Conservation (phyloP, 441 rosid genomes). For the Erysimum pusillum region DNA sequence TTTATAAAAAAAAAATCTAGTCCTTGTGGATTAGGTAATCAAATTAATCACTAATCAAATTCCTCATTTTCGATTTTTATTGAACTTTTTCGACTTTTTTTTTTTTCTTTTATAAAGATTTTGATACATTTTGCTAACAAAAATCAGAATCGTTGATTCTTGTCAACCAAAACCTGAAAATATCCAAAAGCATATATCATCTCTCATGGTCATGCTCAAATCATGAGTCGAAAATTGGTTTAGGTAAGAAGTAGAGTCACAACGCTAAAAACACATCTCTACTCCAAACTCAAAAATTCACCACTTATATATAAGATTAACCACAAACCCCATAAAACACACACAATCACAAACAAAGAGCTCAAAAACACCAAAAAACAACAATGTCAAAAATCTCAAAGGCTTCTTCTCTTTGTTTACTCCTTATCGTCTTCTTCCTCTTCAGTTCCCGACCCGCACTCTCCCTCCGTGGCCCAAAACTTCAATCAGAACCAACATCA, state of each 20-base stretch:
- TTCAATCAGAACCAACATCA: conserved; percentile 4
- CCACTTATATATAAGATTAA: conserved; percentile 33
- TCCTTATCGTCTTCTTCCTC: conserved; percentile 38
- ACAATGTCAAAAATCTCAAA: conserved; percentile 44
- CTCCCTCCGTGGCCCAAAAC: conserved; percentile 37
- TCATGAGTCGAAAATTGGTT: conserved; percentile 31
- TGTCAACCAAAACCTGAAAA: not conserved
- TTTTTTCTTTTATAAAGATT: not conserved
- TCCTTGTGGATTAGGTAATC: too few relatives aligned
- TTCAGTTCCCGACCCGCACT: conserved; percentile 33
- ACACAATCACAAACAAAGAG: conserved; percentile 34
- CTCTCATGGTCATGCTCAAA: conserved; percentile 34
- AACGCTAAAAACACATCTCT: conserved; percentile 39
- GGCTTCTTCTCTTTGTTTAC: conserved; percentile 39
- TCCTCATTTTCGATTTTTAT: not conserved
- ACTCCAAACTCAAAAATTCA: conserved; percentile 6
- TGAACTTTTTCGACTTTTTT: not conserved
- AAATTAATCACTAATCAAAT: too few relatives aligned
- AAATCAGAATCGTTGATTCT: not conserved
- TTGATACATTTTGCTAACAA: not conserved
- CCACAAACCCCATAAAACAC: not conserved
- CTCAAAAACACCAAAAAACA: conserved; percentile 26
- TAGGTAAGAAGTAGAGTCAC: conserved; percentile 47
- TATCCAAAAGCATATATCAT: too few relatives aligned
- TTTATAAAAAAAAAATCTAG: too few relatives aligned